Evolutionary conservation across 2,329 filamentous ascomycete species (phyloP).

Genomic region (Calonectria hongkongensis): DNA sequence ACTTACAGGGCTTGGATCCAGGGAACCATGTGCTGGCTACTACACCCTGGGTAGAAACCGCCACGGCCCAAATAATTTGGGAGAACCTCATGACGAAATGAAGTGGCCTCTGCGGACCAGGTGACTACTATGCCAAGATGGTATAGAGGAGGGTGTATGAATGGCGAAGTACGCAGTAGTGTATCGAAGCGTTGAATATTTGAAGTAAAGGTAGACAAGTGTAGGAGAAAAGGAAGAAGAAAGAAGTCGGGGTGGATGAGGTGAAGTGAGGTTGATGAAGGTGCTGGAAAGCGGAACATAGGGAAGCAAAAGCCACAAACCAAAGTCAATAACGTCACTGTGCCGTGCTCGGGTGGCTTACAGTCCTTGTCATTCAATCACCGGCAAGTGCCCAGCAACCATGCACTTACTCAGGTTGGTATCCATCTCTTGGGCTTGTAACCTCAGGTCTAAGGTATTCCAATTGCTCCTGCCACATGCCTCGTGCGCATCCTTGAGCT

Average conservation of each 20-base stretch:
- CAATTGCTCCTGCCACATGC: background rate
- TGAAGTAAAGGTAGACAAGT: background rate
- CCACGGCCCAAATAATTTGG: slow-evolving; percentile 80
- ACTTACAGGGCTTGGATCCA: slow-evolving; percentile 83
- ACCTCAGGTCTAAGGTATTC: background rate
- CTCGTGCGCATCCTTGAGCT: background rate
- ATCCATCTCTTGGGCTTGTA: background rate
- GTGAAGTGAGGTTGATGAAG: background rate
- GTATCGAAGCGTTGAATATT: background rate
- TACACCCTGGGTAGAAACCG: slow-evolving; percentile 81
- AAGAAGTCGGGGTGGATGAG: slow-evolving; percentile 1
- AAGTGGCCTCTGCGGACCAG: slow-evolving; percentile 11
- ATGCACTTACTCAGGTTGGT: background rate
- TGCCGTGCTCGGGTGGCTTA: slow-evolving; percentile 25
- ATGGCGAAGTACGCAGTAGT: background rate
- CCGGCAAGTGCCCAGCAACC: slow-evolving; percentile 9
- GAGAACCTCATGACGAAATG: slow-evolving; percentile 83
- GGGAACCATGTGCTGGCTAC: slow-evolving; percentile 88
- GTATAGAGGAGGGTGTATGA: slow-evolving; percentile 24
- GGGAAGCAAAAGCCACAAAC: slow-evolving; percentile 30
- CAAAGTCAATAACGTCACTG: slow-evolving; percentile 42
- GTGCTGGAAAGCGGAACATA: background rate
- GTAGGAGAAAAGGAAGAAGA: background rate
- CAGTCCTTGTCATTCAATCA: slow-evolving; percentile 13
- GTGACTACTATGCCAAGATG: slow-evolving; percentile 9